Conservation (phyloP, 441 rosid species). For the Aquilaria agallochum region DNA sequence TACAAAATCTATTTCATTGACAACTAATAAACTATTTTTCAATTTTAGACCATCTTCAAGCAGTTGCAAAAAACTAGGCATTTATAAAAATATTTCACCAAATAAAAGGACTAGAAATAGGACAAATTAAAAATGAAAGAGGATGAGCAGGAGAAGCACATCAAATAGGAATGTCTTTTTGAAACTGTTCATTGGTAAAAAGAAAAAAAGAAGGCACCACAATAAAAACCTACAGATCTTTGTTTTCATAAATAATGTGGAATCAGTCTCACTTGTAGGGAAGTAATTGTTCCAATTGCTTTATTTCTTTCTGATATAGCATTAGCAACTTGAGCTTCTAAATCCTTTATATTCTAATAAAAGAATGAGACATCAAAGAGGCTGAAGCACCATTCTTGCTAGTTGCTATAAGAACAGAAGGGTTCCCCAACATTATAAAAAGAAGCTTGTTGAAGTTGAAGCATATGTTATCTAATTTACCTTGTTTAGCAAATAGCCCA, state of each 20-base stretch:
- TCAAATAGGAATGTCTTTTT: neutral
- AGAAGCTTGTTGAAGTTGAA: constrained; percentile 1
- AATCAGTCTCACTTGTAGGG: constrained; percentile 64
- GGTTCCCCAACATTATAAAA: constrained; percentile 8
- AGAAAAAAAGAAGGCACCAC: too few species aligned
- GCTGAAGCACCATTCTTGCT: constrained; percentile 16
- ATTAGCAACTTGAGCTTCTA: constrained; percentile 85
- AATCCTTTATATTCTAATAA: constrained; percentile 65
- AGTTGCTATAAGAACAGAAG: constrained; percentile 8
- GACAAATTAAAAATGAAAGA: neutral
- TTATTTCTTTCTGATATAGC: constrained; percentile 80
- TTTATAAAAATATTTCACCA: too few species aligned
- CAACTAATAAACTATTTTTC: too few species aligned
- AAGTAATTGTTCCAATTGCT: constrained; percentile 78
- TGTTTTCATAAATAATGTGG: constrained; percentile 2
- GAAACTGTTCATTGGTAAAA: neutral
- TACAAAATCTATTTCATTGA: neutral
- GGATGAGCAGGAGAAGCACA: neutral
- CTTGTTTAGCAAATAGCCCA: constrained; percentile 77
- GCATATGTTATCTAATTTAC: constrained; percentile 36
- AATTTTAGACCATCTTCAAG: neutral
- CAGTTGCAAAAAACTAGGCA: neutral
- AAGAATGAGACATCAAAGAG: constrained; percentile 22
- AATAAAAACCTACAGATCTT: neutral
- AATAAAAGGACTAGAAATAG: too few species aligned